These are phyloP conservation scores for apple (Malus domestica) DNA, from an alignment of 306 rosid species.

Conservation along the genomic window ASM211411v1 NC_041804.1:7230001-7230500, in stretches of 20 bases:
- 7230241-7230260: background rate
- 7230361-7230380: conserved; percentile 47
- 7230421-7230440: conserved; percentile 27
- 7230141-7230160: background rate
- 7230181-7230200: background rate
- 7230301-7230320: background rate
- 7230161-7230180: background rate
- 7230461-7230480: background rate
- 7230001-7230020: background rate
- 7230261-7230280: background rate
- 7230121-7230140: background rate
- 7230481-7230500: conserved; percentile 1
- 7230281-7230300: background rate
- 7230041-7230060: background rate
- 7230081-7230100: background rate
- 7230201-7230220: background rate
- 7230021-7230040: background rate
- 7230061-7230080: background rate
- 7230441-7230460: conserved; percentile 20
- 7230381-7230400: conserved; percentile 40
- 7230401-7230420: conserved; percentile 35
- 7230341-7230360: conserved; percentile 41
- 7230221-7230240: background rate
- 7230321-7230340: conserved; percentile 39
- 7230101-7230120: background rate